These are phyloP conservation scores for Rhizopogon vinicolor DNA, from an alignment of 768 basidiomycete genomes.

Conservation along the genomic window DNA sequence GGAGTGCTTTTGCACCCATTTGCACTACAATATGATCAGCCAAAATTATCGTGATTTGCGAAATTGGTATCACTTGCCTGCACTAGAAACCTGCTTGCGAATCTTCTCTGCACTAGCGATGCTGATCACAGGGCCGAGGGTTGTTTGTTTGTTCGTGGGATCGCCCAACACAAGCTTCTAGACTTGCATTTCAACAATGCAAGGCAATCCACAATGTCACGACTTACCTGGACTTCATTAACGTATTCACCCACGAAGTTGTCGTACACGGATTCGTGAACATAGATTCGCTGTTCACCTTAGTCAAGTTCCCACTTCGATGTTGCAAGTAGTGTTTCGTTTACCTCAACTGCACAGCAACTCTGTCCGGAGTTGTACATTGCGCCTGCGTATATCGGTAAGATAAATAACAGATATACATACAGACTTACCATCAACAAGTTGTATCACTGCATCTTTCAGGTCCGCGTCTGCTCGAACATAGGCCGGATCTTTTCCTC, in stretches of 20 bases:
- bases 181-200: not conserved
- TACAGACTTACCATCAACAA: constrained; percentile 74
- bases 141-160: constrained; percentile 68
- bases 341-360: constrained; percentile 88
- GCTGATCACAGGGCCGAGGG: constrained; percentile 91
- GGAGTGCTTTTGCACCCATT: constrained; percentile 74
- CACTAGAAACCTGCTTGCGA: constrained; percentile 81
- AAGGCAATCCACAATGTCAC: not conserved
- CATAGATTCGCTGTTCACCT: constrained; percentile 75
- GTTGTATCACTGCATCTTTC: constrained; percentile 74
- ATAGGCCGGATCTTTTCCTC: constrained; percentile 98
- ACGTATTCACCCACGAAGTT: constrained; percentile 72
- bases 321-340: constrained; percentile 5
- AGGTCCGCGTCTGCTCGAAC: constrained; percentile 85
- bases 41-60: not conserved
- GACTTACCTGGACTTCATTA: constrained; percentile 62
- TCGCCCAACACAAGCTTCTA: constrained; percentile 85
- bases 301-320: not conserved
- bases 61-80: constrained; percentile 42
- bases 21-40: constrained; percentile 39
- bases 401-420: not conserved
- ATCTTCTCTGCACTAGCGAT: constrained; percentile 82
- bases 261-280: constrained; percentile 81
- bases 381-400: constrained; percentile 47
- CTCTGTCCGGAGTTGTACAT: constrained; percentile 98